Conservation (phyloP, 1,284 basidiomycete genomes). For the Ceratobasidium sp. region DNA sequence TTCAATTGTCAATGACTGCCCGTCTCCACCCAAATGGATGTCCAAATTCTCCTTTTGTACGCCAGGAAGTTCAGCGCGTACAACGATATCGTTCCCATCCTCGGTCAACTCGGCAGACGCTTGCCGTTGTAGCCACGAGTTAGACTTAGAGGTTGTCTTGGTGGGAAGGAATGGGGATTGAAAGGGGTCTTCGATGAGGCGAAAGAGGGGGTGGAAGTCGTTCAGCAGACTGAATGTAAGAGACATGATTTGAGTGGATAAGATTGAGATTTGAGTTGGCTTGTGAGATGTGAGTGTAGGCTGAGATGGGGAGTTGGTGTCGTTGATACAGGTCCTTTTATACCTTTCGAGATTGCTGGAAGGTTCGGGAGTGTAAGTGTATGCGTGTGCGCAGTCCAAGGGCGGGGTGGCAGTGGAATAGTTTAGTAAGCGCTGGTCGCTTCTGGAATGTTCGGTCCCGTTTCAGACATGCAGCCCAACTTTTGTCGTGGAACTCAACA, state of each 20-base stretch:
- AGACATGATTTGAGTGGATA: conserved; percentile 60
- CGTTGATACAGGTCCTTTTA: not conserved
- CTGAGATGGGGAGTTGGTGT: not conserved
- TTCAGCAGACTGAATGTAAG: conserved; percentile 71
- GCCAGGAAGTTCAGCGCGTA: conserved; percentile 81
- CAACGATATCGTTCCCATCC: conserved; percentile 68
- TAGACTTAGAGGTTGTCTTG: not conserved
- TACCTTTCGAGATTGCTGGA: not conserved
- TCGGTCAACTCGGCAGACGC: conserved; percentile 72
- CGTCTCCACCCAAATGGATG: conserved; percentile 73
- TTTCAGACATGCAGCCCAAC: too few species aligned
- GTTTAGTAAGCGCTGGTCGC: conserved; percentile 2
- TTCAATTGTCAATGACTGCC: conserved; percentile 74
- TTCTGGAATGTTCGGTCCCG: not conserved
- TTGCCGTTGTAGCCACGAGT: conserved; percentile 48
- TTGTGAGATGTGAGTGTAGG: not conserved
- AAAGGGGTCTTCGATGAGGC: conserved; percentile 73
- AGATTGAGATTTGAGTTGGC: not conserved
- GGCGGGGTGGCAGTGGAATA: not conserved
- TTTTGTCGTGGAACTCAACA: too few species aligned
- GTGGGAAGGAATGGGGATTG: conserved; percentile 47
- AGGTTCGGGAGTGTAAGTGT: not conserved
- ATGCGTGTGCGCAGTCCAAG: too few species aligned
- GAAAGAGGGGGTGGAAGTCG: conserved; percentile 78
- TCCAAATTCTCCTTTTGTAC: conserved; percentile 80